Evolutionary conservation across 139 green algal species (phyloP), one percentile per base, ranked within the genome.

Genomic region (Closterium sp.): DNA sequence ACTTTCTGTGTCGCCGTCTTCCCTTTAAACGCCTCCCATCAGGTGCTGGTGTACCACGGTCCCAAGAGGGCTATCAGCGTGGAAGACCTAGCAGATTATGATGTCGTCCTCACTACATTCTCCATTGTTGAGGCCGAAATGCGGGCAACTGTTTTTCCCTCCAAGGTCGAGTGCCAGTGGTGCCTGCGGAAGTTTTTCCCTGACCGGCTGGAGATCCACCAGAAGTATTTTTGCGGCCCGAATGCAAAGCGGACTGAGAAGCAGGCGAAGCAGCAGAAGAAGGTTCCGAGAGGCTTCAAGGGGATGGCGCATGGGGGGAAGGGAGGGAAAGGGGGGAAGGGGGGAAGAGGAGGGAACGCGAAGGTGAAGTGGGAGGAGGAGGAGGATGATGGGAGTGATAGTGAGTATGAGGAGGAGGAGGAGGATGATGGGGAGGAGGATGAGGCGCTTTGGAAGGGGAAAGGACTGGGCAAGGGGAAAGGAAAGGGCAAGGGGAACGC

Each of bases 61-160:
- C 88, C 90, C 64, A 94, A n/a, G 76, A 30, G 91, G n/a, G 43
- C 34, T 16, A 85, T 96, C 1, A 30, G 85, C 9, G 30, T 90
- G 10, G 89, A 92, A 66, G 88, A 94, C 66, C 90, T 98, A 89
- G 86, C 91, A 9, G 43, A 92, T 19, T 96, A 96, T 6, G 97
- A 99, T 84, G 95, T 99, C 7, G 97, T 94, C 88, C 95, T 99
- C 28, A 98, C 97, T 19, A 99, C 98, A 6, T 99, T 98, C 95
- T 94, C 89, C 84, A 97, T 96, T 23, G 88, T 99, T 2, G 98
- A 99, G 95, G 95, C 91, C 33, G 98, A 99, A 91, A 97, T 95
- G 94, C 90, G 96, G 28, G 92, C 90, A 69, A 90, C 92, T 88
- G 95, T 96, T 90, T 96, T 96, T 93, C 95, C 96, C 0, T 90